These are phyloP conservation scores for Podila verticillata DNA, from an alignment of 192 early-diverging fungal species.

Conservation along the genomic window DNA sequence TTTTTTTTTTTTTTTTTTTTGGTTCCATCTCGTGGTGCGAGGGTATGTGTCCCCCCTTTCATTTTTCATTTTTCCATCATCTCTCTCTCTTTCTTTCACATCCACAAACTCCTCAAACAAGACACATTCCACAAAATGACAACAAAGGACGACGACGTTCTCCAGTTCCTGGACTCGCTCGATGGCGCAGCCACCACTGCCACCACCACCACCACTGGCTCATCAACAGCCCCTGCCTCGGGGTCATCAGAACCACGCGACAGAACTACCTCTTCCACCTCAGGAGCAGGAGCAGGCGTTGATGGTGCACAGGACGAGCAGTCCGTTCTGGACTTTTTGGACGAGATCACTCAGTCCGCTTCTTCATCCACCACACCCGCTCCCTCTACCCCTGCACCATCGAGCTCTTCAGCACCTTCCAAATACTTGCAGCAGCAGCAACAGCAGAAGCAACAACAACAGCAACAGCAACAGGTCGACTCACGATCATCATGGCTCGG, in stretches of 20 bases:
- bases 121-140: constrained; percentile 17
- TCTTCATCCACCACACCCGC: constrained; percentile 35
- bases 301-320: constrained; percentile 43
- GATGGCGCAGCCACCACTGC: constrained; percentile 21
- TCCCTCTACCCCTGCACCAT: constrained; percentile 30
- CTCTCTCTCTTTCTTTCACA: neutral
- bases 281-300: constrained; percentile 1
- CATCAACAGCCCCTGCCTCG: constrained; percentile 1
- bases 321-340: constrained; percentile 56
- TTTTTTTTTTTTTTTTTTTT: too few species aligned
- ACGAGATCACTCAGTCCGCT: constrained; percentile 53
- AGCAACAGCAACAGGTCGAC: constrained; percentile 14
- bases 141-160: constrained; percentile 50
- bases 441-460: constrained; percentile 35
- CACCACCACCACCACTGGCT: neutral
- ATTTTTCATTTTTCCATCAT: neutral
- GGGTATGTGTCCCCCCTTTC: neutral
- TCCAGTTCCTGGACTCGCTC: constrained; percentile 56
- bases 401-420: constrained; percentile 31
- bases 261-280: constrained; percentile 7
- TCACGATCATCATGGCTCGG: constrained; percentile 56
- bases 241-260: constrained; percentile 5
- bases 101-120: neutral
- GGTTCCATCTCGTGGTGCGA: neutral
- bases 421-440: constrained; percentile 23